Percentiles rank a stretch among this genome's conserved stretches.
phyloP scores from a whole-genome alignment of 345 rosid genomes.

The Eucalyptus camaldulensis region DNA sequence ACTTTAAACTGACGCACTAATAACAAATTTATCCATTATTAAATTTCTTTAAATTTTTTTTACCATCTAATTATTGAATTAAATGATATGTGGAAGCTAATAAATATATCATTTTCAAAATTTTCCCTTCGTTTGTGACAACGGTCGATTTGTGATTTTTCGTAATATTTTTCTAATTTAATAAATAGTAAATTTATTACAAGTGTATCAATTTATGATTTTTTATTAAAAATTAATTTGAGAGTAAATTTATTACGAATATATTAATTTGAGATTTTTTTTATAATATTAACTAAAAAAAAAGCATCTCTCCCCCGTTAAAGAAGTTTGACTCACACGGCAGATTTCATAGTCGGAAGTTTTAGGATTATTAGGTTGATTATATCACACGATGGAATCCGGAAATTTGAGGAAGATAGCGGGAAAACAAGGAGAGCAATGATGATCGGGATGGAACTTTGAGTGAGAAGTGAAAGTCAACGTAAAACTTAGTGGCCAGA shows the following conservation, averaged over 20 bases:
- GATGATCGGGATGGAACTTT: neutral
- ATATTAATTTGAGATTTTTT: too few relatives aligned
- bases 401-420: too few relatives aligned
- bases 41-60: accelerated
- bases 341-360: neutral
- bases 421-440: accelerated
- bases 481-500: neutral
- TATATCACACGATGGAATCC: neutral
- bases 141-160: too few relatives aligned
- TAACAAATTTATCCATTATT: too few relatives aligned
- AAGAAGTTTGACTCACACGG: neutral
- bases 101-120: accelerated
- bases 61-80: accelerated
- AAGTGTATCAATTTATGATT: accelerated
- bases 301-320: too few relatives aligned
- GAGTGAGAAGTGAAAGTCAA: neutral
- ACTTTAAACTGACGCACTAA: accelerated
- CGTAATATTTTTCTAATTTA: accelerated
- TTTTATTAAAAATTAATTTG: too few relatives aligned
- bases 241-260: accelerated
- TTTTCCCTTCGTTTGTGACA: accelerated
- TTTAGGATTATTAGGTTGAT: too few relatives aligned
- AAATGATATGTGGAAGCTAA: accelerated
- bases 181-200: accelerated
- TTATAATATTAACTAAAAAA: too few relatives aligned